Evolutionary conservation across 768 basidiomycete species (phyloP), one percentile per base, ranked within the genome.

Genomic region (Boletus pseudopeckii): DNA sequence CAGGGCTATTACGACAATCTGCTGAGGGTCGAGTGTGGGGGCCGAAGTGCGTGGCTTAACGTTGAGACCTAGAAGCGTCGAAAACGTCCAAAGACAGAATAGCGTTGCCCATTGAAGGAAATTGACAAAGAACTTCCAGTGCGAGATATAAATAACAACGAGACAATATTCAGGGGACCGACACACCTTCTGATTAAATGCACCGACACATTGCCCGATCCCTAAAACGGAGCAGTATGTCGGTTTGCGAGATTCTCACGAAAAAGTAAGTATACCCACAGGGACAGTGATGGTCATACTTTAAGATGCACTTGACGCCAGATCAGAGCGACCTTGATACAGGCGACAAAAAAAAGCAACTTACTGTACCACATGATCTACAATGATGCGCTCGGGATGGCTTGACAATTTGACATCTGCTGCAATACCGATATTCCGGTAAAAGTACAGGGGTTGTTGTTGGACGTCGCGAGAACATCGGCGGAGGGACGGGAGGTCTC

Each of bases 191-290:
- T 95, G 89, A 65, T 98, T 98, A 37, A 82, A 81, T 47, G 92
- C 94, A 11, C 94, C 94, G 18, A 97, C 91, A 59, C 94, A 98
- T 64, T 93, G 90, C 11, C 94, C 94, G 48, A 98, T 86, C 94
- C 93, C 90, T 83, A 28, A 53, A 38, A 55, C 7, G 39, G 41
- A 45, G 10, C 13, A 22, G 22, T 50, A 52, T 10, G 50, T 37
- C 22, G 46, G 26, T 39, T 13, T 26, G 42, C 48, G 18, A 8
- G 36, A 26, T 15, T 38, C 33, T 33, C 51, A 44, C 14, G 39
- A 49, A 52, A 28, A 26, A 26, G 39, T 24, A 26, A 37, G 40
- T 24, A 18, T 7, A 74, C 85, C 58, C 67, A 90, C 89, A 93
- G 46, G 91, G 91, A 71, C 91, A 94, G 64, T 94, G 92, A 70